Evolutionary conservation across 2,329 filamentous ascomycete genomes (phyloP).

Genomic region (Phialemoniopsis sp.): DNA sequence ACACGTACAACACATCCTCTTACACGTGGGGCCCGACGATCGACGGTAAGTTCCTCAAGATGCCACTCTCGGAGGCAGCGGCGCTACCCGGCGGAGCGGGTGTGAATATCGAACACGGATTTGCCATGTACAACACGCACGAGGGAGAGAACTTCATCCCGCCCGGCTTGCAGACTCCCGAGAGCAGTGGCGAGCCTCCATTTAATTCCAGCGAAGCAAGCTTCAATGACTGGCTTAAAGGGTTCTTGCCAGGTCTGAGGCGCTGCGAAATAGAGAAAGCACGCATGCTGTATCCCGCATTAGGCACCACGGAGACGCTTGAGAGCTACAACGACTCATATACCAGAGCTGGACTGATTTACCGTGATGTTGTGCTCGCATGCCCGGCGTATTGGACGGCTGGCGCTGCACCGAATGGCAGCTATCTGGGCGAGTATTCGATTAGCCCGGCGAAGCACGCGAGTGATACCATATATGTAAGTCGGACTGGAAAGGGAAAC

Average conservation of each 20-base stretch:
- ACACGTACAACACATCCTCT: slow-evolving; percentile 49
- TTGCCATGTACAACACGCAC: slow-evolving; percentile 57
- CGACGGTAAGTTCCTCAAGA: slow-evolving; percentile 46
- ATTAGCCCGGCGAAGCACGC: slow-evolving; percentile 56
- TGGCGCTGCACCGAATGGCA: slow-evolving; percentile 31
- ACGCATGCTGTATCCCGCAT: slow-evolving; percentile 40
- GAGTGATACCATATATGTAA: slow-evolving; percentile 51
- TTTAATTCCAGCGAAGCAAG: slow-evolving; percentile 46
- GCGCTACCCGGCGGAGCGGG: slow-evolving; percentile 22
- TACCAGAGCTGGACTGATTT: slow-evolving; percentile 50
- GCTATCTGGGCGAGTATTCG: slow-evolving; percentile 56
- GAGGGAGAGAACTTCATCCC: slow-evolving; percentile 62
- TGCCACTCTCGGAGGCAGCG: slow-evolving; percentile 32
- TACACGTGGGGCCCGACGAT: slow-evolving; percentile 60
- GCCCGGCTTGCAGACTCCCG: slow-evolving; percentile 32
- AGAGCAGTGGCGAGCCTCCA: slow-evolving; percentile 24
- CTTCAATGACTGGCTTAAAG: slow-evolving; percentile 48
- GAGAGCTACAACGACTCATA: slow-evolving; percentile 43
- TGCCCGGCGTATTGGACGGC: slow-evolving; percentile 58
- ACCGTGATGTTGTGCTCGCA: slow-evolving; percentile 52
- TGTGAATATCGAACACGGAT: slow-evolving; percentile 41
- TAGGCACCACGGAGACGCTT: slow-evolving; percentile 42
- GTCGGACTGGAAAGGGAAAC: slow-evolving; percentile 6
- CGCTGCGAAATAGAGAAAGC: slow-evolving; percentile 30
- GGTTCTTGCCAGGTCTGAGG: slow-evolving; percentile 46